phyloP scores from a whole-genome alignment of 805 yeast species.

The Teunomyces cretensis region DNA sequence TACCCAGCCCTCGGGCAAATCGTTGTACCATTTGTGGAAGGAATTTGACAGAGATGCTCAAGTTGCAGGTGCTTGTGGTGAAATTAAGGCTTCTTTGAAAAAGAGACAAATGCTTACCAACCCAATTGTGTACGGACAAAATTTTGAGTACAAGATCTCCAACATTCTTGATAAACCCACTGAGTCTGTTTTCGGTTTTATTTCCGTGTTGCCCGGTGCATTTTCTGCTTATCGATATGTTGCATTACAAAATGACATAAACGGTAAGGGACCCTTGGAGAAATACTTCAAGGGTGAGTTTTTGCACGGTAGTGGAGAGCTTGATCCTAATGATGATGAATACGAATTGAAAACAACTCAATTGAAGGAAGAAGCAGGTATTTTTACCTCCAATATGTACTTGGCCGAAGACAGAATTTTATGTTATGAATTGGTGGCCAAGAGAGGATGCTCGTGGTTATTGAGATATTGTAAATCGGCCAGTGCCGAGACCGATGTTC shows the following conservation, averaged over 20 bases:
- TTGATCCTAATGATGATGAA: conserved; percentile 58
- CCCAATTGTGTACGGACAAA: conserved; percentile 65
- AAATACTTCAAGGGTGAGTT: conserved; percentile 68
- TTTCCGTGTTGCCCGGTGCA: conserved; percentile 67
- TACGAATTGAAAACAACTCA: conserved; percentile 35
- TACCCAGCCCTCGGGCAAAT: conserved; percentile 58
- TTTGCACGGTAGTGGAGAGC: conserved; percentile 55
- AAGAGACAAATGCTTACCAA: conserved; percentile 49
- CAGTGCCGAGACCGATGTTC: conserved; percentile 68
- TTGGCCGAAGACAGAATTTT: conserved; percentile 69
- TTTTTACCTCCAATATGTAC: conserved; percentile 68
- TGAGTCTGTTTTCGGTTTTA: conserved; percentile 63
- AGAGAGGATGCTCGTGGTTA: conserved; percentile 57
- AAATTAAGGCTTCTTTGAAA: conserved; percentile 58
- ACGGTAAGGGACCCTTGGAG: conserved; percentile 58
- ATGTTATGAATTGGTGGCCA: conserved; percentile 64
- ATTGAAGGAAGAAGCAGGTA: conserved; percentile 46
- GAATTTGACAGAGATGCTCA: conserved; percentile 57
- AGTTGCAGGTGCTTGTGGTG: conserved; percentile 76
- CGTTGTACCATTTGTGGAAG: conserved; percentile 61
- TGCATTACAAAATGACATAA: conserved; percentile 56
- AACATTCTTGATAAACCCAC: conserved; percentile 67
- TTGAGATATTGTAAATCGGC: conserved; percentile 62
- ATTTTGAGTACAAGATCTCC: conserved; percentile 66
- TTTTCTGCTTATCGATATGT: conserved; percentile 62